Conservation (phyloP, 192 early-diverging fungal species). For the Backusella psychrophila region DNA sequence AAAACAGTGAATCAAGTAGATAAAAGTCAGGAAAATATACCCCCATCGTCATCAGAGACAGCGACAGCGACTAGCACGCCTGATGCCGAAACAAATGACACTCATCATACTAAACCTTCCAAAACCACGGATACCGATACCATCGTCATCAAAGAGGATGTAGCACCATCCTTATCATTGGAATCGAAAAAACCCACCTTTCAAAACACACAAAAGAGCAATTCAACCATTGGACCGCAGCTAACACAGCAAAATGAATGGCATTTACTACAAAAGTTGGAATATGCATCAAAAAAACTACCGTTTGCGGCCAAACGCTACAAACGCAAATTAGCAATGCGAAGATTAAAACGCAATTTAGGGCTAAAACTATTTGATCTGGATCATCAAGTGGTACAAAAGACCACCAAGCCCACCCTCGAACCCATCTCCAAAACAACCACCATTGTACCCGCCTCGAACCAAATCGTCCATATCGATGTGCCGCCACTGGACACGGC, state of each 20-base stretch:
- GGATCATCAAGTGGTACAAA: slow-evolving; percentile 47
- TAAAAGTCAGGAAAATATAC: neutral
- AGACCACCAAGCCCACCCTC: neutral
- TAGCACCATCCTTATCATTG: neutral
- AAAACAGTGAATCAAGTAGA: neutral
- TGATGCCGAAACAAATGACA: neutral
- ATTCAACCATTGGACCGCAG: neutral
- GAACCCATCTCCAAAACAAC: slow-evolving; percentile 7
- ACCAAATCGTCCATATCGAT: slow-evolving; percentile 28
- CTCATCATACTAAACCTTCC: neutral
- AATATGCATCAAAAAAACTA: slow-evolving; percentile 36
- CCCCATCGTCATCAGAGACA: neutral
- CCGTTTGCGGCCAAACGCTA: slow-evolving; percentile 49
- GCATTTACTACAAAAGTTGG: slow-evolving; percentile 49
- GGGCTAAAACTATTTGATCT: slow-evolving; percentile 68
- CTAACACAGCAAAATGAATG: slow-evolving; percentile 51
- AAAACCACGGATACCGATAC: neutral
- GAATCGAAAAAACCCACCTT: neutral
- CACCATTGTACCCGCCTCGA: slow-evolving; percentile 6
- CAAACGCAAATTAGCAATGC: slow-evolving; percentile 52
- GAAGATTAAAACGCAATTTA: slow-evolving; percentile 57
- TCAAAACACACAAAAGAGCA: neutral
- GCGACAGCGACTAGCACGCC: neutral
- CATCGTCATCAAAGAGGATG: neutral
- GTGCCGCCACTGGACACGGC: slow-evolving; percentile 10